These are phyloP conservation scores for Pseudogymnoascus sp. DNA, from an alignment of 2,329 filamentous ascomycete species.

Conservation along the genomic window DNA sequence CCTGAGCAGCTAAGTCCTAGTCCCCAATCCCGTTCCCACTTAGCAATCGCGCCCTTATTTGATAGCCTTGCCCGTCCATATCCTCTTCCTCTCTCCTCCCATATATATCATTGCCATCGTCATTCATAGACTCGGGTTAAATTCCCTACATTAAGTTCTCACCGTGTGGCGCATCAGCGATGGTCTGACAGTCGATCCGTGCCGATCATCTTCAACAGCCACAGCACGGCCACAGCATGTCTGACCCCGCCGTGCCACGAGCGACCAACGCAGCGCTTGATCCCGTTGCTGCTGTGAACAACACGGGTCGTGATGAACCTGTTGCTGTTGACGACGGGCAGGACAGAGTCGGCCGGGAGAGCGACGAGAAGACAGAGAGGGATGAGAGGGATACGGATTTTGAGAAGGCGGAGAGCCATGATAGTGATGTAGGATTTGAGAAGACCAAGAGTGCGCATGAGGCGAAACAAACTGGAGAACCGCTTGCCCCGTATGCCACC, in stretches of 20 bases:
- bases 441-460: neutral
- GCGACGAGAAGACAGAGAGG: constrained; percentile 24
- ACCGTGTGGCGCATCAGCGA: neutral
- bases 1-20: neutral
- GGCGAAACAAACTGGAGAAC: neutral
- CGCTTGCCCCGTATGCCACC: neutral
- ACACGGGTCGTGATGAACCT: constrained; percentile 17
- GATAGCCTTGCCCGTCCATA: neutral
- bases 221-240: constrained; percentile 2
- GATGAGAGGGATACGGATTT: constrained; percentile 20
- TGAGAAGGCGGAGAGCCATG: constrained; percentile 17
- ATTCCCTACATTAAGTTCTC: neutral
- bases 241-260: neutral
- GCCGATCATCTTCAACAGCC: neutral
- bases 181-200: constrained; percentile 4
- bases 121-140: neutral
- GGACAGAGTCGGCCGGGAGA: constrained; percentile 17
- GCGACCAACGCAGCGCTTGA: constrained; percentile 5
- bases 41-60: neutral
- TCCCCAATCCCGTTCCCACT: constrained; percentile 3
- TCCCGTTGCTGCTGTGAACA: constrained; percentile 14
- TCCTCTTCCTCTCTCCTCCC: neutral
- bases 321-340: constrained; percentile 17
- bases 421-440: constrained; percentile 15
- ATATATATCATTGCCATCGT: neutral